These are phyloP conservation scores for Magnusiomyces sp. DNA, from an alignment of 1,139 yeast genomes.

Conservation along the genomic window DNA sequence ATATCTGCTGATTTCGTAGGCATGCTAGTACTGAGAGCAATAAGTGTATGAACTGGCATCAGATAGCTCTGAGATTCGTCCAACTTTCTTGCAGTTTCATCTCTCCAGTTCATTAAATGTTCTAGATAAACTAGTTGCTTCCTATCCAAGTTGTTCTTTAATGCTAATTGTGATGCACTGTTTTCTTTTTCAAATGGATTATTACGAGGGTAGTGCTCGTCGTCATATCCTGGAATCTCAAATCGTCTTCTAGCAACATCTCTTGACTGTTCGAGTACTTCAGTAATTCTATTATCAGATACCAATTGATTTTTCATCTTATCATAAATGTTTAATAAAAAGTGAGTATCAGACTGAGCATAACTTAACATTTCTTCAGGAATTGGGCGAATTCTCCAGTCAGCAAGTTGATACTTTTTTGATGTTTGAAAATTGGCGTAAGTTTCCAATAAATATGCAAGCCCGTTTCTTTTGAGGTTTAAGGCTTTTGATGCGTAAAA, in stretches of 20 bases:
- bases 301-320: slow-evolving; percentile 58
- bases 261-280: slow-evolving; percentile 70
- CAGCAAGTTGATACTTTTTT: slow-evolving; percentile 91
- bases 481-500: slow-evolving; percentile 77
- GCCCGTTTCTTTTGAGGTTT: slow-evolving; percentile 71
- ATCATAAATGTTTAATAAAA: slow-evolving; percentile 71
- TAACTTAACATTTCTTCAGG: slow-evolving; percentile 69
- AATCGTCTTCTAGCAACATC: slow-evolving; percentile 75
- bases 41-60: slow-evolving; percentile 74
- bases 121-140: slow-evolving; percentile 50
- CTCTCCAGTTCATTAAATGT: slow-evolving; percentile 76
- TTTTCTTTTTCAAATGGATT: slow-evolving; percentile 7
- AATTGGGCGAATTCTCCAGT: slow-evolving; percentile 91
- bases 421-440: slow-evolving; percentile 83
- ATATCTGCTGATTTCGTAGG: slow-evolving; percentile 58
- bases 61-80: slow-evolving; percentile 83
- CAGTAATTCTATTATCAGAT: slow-evolving; percentile 36
- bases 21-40: slow-evolving; percentile 47
- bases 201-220: slow-evolving; percentile 11
- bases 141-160: slow-evolving; percentile 56
- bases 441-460: slow-evolving; percentile 74
- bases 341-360: slow-evolving; percentile 95
- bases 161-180: slow-evolving; percentile 36
- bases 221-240: slow-evolving; percentile 41
- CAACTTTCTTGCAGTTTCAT: slow-evolving; percentile 54